These are phyloP conservation scores for Globisporangium yorkense DNA, from an alignment of 352 stramenopile species.

Conservation along the genomic window DNA sequence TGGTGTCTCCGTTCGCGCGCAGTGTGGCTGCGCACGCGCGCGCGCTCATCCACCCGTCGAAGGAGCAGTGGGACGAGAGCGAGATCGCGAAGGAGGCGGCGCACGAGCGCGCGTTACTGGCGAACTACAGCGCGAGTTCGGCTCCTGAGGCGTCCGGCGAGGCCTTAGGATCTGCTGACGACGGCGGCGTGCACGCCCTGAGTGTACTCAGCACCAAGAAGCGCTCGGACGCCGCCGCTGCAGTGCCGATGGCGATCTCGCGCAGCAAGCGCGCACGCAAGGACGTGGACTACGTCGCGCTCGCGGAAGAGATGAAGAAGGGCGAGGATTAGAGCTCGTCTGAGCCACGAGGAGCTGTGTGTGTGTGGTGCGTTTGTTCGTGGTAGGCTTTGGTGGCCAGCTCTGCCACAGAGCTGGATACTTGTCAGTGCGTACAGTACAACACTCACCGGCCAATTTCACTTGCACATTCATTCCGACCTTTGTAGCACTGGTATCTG, in stretches of 20 bases:
- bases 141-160: too few species aligned
- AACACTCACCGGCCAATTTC: too few species aligned
- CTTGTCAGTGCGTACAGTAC: too few species aligned
- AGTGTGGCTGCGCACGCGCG: conserved; percentile 69
- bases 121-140: conserved; percentile 29
- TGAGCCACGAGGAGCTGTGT: not conserved
- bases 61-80: conserved; percentile 37
- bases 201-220: conserved; percentile 26
- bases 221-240: conserved; percentile 4
- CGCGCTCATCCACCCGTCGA: conserved; percentile 44
- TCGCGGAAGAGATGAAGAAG: conserved; percentile 44
- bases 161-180: not conserved
- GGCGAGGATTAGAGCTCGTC: conserved; percentile 13
- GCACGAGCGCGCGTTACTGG: conserved; percentile 43
- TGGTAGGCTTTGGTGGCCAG: too few species aligned
- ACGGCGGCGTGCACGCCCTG: conserved; percentile 1
- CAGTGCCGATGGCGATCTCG: conserved; percentile 8
- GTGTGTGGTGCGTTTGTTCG: too few species aligned
- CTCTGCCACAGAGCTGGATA: too few species aligned
- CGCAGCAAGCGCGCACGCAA: conserved; percentile 49
- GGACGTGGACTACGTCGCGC: conserved; percentile 62
- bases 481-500: not conserved
- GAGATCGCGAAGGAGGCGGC: conserved; percentile 42
- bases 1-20: conserved; percentile 75
- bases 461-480: not conserved